These are phyloP conservation scores for Fusarium oxysporum DNA, from an alignment of 2,329 filamentous ascomycete genomes.

Conservation along the genomic window DNA sequence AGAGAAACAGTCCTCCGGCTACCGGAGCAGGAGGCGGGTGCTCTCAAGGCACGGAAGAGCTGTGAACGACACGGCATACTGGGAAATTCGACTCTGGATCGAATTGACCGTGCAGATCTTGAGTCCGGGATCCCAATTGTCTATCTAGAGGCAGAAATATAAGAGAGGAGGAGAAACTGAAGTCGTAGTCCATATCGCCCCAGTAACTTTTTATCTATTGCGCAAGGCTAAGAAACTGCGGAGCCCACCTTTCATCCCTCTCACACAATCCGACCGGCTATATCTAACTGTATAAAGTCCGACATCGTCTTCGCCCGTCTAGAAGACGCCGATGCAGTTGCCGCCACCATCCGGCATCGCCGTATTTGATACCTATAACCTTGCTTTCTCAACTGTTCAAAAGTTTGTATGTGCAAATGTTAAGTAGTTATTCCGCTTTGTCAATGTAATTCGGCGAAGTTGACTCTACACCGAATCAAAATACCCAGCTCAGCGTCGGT, in stretches of 20 bases:
- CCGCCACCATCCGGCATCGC: not conserved
- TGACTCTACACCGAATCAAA: conserved; percentile 1
- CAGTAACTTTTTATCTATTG: conserved; percentile 31
- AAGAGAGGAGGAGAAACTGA: conserved; percentile 2
- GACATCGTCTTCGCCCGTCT: not conserved
- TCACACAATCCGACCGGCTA: conserved; percentile 13
- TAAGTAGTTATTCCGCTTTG: not conserved
- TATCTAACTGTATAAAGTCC: not conserved
- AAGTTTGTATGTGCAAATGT: not conserved
- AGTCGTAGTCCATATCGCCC: conserved; percentile 10
- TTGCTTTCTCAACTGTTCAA: not conserved
- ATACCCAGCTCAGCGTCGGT: not conserved
- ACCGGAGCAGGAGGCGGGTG: conserved; percentile 24
- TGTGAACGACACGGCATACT: conserved; percentile 45
- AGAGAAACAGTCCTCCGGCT: conserved; percentile 29
- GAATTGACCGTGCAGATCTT: conserved; percentile 20
- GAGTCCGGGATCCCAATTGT: not conserved
- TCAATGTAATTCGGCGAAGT: conserved; percentile 5
- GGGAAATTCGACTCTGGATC: conserved; percentile 9
- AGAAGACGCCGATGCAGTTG: not conserved
- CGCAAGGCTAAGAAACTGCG: conserved; percentile 29
- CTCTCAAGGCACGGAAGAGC: conserved; percentile 43
- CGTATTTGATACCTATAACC: not conserved
- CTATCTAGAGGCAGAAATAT: not conserved
- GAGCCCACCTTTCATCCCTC: conserved; percentile 20